Conservation (phyloP, 140 eudicot genomes). For the Anethum foeniculum region DNA sequence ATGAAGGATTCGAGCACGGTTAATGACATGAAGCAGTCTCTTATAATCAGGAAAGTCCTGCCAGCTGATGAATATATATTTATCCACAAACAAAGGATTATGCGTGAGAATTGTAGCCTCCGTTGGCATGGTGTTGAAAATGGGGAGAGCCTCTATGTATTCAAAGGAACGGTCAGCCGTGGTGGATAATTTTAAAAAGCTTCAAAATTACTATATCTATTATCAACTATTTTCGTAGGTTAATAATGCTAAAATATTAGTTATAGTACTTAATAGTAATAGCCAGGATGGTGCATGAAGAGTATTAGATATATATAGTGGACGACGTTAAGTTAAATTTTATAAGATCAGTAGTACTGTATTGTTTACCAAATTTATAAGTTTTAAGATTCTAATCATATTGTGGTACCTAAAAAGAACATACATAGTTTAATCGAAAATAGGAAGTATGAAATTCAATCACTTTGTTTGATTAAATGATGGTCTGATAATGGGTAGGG, state of each 20-base stretch:
- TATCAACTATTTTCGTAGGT: neutral
- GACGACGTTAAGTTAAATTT: neutral
- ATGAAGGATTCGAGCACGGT: slow-evolving; percentile 60
- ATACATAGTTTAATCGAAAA: neutral
- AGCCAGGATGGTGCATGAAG: neutral
- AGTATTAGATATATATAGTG: too few species aligned
- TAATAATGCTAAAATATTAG: neutral
- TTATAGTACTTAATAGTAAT: neutral
- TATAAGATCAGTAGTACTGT: neutral
- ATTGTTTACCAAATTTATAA: neutral
- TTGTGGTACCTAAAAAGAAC: neutral
- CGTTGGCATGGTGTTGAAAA: slow-evolving; percentile 91
- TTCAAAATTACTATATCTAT: neutral
- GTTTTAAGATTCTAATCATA: neutral
- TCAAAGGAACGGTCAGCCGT: slow-evolving; percentile 67
- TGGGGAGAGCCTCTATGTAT: slow-evolving; percentile 66
- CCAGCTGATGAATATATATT: slow-evolving; percentile 81
- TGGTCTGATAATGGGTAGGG: neutral
- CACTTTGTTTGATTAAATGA: slow-evolving; percentile 1
- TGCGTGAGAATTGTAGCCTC: slow-evolving; percentile 72
- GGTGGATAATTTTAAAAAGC: slow-evolving; percentile 18
- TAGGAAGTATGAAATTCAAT: neutral
- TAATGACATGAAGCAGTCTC: slow-evolving; percentile 37
- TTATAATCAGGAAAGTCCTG: slow-evolving; percentile 39
- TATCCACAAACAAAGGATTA: slow-evolving; percentile 83